Conservation (phyloP, 1,284 basidiomycete species). For the Marasmius fiardii region DNA sequence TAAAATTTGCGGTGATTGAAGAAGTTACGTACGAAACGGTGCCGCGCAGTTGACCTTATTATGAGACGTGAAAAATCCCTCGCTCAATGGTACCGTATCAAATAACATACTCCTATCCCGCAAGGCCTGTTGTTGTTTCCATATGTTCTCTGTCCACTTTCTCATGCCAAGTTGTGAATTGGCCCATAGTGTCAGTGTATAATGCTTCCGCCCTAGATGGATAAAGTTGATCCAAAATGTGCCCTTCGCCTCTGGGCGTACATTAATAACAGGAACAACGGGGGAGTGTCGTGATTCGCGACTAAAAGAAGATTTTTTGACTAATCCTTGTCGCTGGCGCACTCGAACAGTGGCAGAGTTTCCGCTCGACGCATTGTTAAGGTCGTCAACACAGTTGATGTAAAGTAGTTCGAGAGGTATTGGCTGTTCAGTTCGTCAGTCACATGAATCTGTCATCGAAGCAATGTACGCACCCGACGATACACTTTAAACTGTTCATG, state of each 20-base stretch:
- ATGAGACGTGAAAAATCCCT: constrained; percentile 81
- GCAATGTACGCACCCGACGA: constrained; percentile 64
- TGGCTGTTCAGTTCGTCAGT: constrained; percentile 50
- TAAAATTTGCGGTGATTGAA: neutral
- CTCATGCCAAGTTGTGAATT: constrained; percentile 81
- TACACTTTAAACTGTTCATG: constrained; percentile 94
- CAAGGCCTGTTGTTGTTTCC: constrained; percentile 85
- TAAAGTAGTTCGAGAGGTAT: constrained; percentile 94
- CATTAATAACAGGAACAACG: constrained; percentile 36
- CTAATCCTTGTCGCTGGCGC: constrained; percentile 35
- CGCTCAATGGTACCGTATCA: constrained; percentile 82
- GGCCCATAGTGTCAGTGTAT: constrained; percentile 92
- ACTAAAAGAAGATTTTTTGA: constrained; percentile 52
- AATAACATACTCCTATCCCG: constrained; percentile 87
- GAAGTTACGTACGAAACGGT: constrained; percentile 76
- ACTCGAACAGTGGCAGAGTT: constrained; percentile 13
- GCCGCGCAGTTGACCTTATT: constrained; percentile 94
- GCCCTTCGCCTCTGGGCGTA: constrained; percentile 62
- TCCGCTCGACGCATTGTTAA: constrained; percentile 24
- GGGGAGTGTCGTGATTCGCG: constrained; percentile 31
- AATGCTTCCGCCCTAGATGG: constrained; percentile 91
- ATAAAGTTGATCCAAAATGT: constrained; percentile 93
- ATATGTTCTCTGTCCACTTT: constrained; percentile 95
- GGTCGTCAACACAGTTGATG: constrained; percentile 80
- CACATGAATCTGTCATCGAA: constrained; percentile 2